Base-by-base conservation (phyloP, 768 basidiomycete genomes). In the Dictyophora rubrovolvata region DNA sequence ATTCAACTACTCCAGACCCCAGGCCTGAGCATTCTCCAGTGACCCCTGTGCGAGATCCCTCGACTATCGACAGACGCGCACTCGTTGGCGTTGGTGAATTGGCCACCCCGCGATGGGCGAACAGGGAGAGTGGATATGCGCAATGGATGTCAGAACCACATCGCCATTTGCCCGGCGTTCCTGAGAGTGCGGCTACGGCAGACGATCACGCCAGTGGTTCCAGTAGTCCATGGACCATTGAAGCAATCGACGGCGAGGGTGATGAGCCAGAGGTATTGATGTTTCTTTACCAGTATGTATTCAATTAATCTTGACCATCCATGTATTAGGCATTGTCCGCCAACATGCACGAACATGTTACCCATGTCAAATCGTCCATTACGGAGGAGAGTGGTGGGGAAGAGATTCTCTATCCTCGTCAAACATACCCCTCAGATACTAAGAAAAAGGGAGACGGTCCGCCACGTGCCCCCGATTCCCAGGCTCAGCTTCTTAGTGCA, bases 61-160 rank as follows among this genome's bases (percentile, higher is more conserved):
- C 88, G 20, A 69, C 74, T 64, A 92, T 93, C 61, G 93, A 98
- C 74, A 79, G 96, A 60, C 79, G 83, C 17, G 87, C 84, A 37
- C 82, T 98, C 46, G 83, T 98, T 55, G 96, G 96, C 22, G 89
- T 98, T 5, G 96, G 96, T 37, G 96, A 99, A 72, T 81, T 98
- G 34, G 77, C 93, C 18, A 99, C 96, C n/a, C 96, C 96, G 52
- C 82, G 93, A 61, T 99, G 93, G 94, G 79, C 80, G 61, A 81
- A 80, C 69, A 57, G 75, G 70, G 55, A 70, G 65, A 60, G 71
- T 68, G 35, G 65, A 61, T 60, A 70, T 68, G 49, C 18, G n/a
- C 34, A 48, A 21, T 62, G 64, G 72, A 78, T 5, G 69, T 75
- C 28, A 61, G 72, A 5, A 65, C 74, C 57, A 37, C 57, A 47